phyloP scores from a whole-genome alignment of 108 stramenopile genomes.

The Aurantiochytrium sp. region DNA sequence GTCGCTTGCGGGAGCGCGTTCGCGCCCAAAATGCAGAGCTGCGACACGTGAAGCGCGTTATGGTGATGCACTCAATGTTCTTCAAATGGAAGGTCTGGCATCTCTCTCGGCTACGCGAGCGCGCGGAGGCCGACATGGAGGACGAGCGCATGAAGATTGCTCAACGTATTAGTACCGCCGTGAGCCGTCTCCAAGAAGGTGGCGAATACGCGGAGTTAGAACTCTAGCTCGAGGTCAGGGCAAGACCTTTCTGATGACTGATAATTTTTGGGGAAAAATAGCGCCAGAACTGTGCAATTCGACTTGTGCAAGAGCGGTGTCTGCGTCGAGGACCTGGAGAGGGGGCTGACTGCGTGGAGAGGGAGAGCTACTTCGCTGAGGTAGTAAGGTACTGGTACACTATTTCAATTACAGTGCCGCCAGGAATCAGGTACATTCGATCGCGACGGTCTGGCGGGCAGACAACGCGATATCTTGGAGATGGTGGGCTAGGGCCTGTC shows the following conservation, averaged over 20 bases:
- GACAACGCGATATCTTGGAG: too few species aligned
- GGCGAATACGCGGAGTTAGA: neutral
- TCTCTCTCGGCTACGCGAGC: neutral
- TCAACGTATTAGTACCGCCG: neutral
- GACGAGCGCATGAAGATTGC: neutral
- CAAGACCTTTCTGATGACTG: neutral
- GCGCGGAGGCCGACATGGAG: neutral
- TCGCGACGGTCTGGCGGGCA: too few species aligned
- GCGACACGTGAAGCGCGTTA: neutral
- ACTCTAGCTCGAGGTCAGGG: neutral
- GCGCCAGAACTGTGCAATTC: too few species aligned
- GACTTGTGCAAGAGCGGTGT: too few species aligned
- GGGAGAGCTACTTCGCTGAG: too few species aligned
- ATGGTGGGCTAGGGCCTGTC: neutral
- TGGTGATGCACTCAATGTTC: conserved; percentile 28
- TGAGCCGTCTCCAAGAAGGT: neutral
- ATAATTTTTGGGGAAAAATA: neutral
- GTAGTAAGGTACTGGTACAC: too few species aligned
- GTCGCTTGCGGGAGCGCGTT: neutral
- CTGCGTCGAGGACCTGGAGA: too few species aligned
- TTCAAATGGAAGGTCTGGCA: conserved; percentile 30
- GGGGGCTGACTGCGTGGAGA: too few species aligned
- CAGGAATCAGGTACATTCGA: too few species aligned
- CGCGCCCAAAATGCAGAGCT: neutral
- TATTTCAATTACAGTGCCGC: too few species aligned